Evolutionary conservation across 805 yeast genomes (phyloP).

Genomic region (Metschnikowia similis): DNA sequence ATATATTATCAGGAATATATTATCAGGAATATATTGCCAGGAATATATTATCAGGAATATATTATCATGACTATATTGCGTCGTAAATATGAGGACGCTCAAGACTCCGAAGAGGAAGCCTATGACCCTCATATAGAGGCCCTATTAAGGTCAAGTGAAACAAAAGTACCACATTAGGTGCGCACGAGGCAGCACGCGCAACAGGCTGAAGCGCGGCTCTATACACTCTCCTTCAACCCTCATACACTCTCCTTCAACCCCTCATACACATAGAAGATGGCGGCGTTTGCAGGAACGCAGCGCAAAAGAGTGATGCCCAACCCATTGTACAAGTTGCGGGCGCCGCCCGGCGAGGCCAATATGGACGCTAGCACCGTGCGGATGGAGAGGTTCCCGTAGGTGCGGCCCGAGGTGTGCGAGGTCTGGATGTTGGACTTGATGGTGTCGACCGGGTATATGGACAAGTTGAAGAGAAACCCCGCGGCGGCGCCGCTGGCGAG

Average conservation of each 20-base stretch:
- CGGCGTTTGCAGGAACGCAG: slow-evolving; percentile 87
- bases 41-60: no score
- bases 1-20: no score
- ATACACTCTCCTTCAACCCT: slow-evolving; percentile 24
- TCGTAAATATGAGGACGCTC: no score
- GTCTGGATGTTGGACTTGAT: slow-evolving; percentile 85
- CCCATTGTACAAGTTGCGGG: slow-evolving; percentile 76
- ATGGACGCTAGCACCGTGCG: slow-evolving; percentile 29
- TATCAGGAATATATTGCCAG: no score
- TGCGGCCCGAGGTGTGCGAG: slow-evolving; percentile 25
- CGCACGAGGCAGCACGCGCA: no score
- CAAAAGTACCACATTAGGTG: no score
- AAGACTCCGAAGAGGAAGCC: no score
- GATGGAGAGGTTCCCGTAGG: slow-evolving; percentile 25
- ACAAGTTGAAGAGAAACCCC: slow-evolving; percentile 75
- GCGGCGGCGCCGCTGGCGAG: slow-evolving; percentile 81
- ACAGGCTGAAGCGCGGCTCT: no score
- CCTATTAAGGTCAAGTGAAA: no score
- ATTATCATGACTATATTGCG: no score
- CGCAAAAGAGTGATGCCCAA: slow-evolving; percentile 75
- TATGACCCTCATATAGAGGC: no score
- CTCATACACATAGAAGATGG: slow-evolving; percentile 79
- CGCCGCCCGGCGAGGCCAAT: slow-evolving; percentile 46
- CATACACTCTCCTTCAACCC: slow-evolving; percentile 40
- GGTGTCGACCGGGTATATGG: slow-evolving; percentile 87